Evolutionary conservation across 306 rosid species (phyloP).

Genomic region (Cucurbita ficifolia): DNA sequence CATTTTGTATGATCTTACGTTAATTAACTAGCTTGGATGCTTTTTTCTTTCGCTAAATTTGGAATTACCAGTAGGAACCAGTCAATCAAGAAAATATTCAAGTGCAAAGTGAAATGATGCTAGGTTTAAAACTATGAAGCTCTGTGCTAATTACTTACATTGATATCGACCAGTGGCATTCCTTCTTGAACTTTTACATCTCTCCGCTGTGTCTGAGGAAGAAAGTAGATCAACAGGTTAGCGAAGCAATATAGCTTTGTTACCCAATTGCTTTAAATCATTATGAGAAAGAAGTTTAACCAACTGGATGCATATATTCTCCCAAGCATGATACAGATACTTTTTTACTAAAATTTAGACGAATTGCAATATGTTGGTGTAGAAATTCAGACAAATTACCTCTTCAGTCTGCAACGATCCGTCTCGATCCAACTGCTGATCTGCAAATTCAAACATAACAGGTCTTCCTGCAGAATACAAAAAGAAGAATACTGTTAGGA

Average conservation of each 20-base stretch:
- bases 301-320: background rate
- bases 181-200: slow-evolving; percentile 13
- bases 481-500: background rate
- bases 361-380: background rate
- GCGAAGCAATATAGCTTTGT: background rate
- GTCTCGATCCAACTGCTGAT: slow-evolving; percentile 18
- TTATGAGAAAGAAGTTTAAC: background rate
- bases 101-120: background rate
- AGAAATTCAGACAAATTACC: slow-evolving; percentile 24
- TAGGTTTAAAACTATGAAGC: background rate
- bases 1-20: background rate
- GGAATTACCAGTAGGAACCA: background rate
- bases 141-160: slow-evolving; percentile 12
- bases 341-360: background rate
- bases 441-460: slow-evolving; percentile 19
- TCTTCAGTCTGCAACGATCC: slow-evolving; percentile 24
- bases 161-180: slow-evolving; percentile 8
- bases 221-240: background rate
- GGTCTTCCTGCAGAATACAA: slow-evolving; percentile 32
- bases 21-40: background rate
- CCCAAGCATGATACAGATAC: background rate
- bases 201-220: slow-evolving; percentile 15
- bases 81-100: background rate
- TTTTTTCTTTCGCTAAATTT: background rate
- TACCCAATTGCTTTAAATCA: background rate